Base-by-base conservation (phyloP, 2,329 filamentous ascomycete genomes). In the Chlorencoelia australis region DNA sequence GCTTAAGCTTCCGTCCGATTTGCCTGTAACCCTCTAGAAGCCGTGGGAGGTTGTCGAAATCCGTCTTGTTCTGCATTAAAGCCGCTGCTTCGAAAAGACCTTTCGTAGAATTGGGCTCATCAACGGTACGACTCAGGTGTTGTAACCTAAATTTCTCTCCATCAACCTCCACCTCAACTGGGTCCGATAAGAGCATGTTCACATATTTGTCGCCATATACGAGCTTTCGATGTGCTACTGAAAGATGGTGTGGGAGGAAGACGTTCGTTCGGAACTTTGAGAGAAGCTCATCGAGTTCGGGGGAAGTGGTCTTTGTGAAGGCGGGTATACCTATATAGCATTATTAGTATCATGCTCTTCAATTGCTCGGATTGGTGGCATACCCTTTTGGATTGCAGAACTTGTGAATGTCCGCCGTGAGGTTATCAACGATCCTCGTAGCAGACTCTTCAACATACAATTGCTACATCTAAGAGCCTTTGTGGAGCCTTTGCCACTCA, bases 241-340 rank as follows among this genome's bases (percentile, higher is more conserved):
- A 63, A 18, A 83, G 69, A 52, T 75, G 71, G 20, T 66, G 59
- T n/a, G 76, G 76, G 27, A 82, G 59, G 53, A 82, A 70, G 55
- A 78, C 66, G 47, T 70, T 69, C 30, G 66, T 59, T 45, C 76
- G 73, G 52, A 81, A 66, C 15, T 50, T 57, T 26, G 58, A 54
- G 42, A 82, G 68, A 20, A 67, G 51, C 9, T 55, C 40, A 53
- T 79, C 68, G 41, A 82, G 66, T 37, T 72, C 61, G 15, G 62
- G 45, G 28, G 69, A 68, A 10, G 69, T 70, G 4, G 71, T 68
- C 35, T 60, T 54, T 51, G 78, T 78, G 38, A 54, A 54, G 8
- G 46, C 38, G 17, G 56, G 51, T 18, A 57, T 43, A 32, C n/a
- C n/a, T n/a, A 29, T 40, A 49, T 55, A 32, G 17, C 20, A 9